Conservation (phyloP, 345 rosid species). For the Lagerstroemia speciosa region DNA sequence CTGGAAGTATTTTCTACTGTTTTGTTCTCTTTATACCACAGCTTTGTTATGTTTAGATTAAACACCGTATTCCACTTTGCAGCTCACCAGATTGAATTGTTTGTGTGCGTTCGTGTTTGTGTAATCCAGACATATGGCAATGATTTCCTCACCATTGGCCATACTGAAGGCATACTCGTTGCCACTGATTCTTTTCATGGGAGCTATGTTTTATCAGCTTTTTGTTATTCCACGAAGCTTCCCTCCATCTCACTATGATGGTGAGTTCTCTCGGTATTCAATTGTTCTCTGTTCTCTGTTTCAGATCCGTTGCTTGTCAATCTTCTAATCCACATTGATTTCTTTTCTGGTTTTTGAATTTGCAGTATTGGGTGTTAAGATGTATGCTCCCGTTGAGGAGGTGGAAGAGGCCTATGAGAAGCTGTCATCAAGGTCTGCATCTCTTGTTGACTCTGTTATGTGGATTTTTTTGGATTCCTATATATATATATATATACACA, state of each 20-base stretch:
- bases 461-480: not conserved
- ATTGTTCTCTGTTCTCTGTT: not conserved
- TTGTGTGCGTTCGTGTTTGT: not conserved
- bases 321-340: not conserved
- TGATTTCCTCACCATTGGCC: slow-evolving; percentile 22
- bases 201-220: slow-evolving; percentile 67
- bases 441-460: not conserved
- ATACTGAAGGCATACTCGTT: slow-evolving; percentile 46
- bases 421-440: slow-evolving; percentile 44
- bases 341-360: slow-evolving; percentile 7
- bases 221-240: slow-evolving; percentile 64
- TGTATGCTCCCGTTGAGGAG: slow-evolving; percentile 43
- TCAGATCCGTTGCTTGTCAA: not conserved
- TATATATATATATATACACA: too few species aligned
- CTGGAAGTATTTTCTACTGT: not conserved
- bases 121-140: slow-evolving; percentile 28
- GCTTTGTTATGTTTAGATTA: not conserved
- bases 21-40: too few species aligned
- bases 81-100: not conserved
- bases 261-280: slow-evolving; percentile 21
- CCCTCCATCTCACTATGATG: slow-evolving; percentile 77
- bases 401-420: slow-evolving; percentile 62
- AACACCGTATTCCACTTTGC: not conserved
- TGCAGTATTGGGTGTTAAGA: slow-evolving; percentile 54
- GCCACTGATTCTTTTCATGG: slow-evolving; percentile 51